Evolutionary conservation across 2,329 filamentous ascomycete species (phyloP).

Genomic region (Rutstroemia sp.): DNA sequence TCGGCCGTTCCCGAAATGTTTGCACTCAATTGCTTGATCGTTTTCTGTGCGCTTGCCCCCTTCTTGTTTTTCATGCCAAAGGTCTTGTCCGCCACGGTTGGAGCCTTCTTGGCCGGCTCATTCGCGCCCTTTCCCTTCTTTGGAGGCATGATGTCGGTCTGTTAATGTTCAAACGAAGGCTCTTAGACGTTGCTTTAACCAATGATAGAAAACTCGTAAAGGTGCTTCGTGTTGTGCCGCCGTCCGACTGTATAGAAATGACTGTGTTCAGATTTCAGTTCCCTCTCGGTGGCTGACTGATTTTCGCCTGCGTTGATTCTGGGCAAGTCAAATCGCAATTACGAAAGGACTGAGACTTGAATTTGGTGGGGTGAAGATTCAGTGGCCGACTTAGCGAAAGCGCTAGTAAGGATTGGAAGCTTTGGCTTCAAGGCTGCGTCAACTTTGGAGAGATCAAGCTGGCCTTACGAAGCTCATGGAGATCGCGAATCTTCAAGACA

Average conservation of each 20-base stretch:
- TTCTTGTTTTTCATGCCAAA: constrained; percentile 99
- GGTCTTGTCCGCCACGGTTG: constrained; percentile 79
- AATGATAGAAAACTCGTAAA: background rate
- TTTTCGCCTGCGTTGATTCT: background rate
- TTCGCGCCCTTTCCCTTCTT: constrained; percentile 48
- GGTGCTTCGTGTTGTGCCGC: background rate
- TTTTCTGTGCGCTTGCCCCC: constrained; percentile 80
- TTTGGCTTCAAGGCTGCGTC: constrained; percentile 3
- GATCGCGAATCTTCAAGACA: constrained; percentile 10
- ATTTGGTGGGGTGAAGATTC: constrained; percentile 19
- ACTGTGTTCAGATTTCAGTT: constrained; percentile 18
- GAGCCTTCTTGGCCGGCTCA: constrained; percentile 44
- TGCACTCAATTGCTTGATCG: constrained; percentile 79
- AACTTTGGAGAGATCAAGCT: constrained; percentile 26
- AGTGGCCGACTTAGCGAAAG: constrained; percentile 24
- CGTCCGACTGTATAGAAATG: constrained; percentile 21
- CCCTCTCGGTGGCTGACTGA: background rate
- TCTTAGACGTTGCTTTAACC: background rate
- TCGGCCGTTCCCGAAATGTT: constrained; percentile 73
- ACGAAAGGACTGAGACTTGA: constrained; percentile 12
- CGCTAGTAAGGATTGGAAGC: constrained; percentile 9
- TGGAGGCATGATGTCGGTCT: constrained; percentile 58
- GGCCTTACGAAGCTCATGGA: constrained; percentile 17
- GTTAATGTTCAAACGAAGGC: background rate
- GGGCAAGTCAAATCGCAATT: too few species aligned